Base-by-base conservation (phyloP, 2,329 filamentous ascomycete genomes). In the Pseudopyricularia javanii region DNA sequence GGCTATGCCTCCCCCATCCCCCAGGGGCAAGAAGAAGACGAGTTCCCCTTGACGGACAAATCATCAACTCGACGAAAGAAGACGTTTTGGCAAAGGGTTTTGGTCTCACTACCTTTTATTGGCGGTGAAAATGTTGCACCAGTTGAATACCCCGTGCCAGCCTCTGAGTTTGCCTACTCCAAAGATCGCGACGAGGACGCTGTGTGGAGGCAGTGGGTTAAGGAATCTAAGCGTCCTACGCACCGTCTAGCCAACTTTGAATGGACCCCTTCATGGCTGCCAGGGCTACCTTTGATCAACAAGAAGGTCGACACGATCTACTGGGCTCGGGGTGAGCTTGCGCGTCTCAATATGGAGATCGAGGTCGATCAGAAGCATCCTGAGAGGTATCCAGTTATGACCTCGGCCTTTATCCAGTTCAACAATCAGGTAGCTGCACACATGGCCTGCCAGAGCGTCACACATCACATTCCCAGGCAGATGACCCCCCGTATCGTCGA, bases 371-470 rank as follows among this genome's bases (percentile, higher is more conserved):
- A 98, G 64, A 78, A 85, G 52, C 76, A 93, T 49, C 85, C 87
- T 0, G 91, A 96, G 59, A 82, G 85, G 4, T 97, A 89, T 57
- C 91, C 91, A 0, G 70, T 91, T 48, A 94, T 96, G 90, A 95
- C 88, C 62, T 95, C 91, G 1, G 93, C 93, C 0, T 98, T 98
- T 60, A 90, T 98, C 56, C 93, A 98, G 64, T 98, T 98, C 75
- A 95, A 98, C 63, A 86, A 96, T 63, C 93, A 98, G 65, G 88
- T 96, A 2, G 91, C 91, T 6, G 93, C 93, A 0, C 93, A 98
- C 62, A 97, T 98, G 93, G 93, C 91, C 54, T 96, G 90, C 64
- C 93, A 98, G 65, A 83, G 88, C 49, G 77, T 94, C 47, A 90
- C 86, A 37, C 90, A 97, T 64, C 93, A 98, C 61, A 68, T 95